Percentiles rank a stretch among this genome's conserved stretches.
Conservation (phyloP, 1,139 yeast genomes). For the Hemisphaericaspora xylofermentans region DNA sequence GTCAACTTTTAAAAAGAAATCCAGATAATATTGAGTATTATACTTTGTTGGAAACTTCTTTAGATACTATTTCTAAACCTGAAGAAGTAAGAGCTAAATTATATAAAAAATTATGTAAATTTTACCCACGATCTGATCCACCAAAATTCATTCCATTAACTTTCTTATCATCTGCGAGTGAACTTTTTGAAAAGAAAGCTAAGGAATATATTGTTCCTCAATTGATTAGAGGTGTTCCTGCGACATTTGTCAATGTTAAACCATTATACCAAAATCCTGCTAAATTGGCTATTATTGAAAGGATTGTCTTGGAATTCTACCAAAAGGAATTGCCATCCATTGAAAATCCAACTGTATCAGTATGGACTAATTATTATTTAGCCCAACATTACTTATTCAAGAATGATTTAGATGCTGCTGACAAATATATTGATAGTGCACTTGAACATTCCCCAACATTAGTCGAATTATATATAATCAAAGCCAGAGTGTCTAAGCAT, state of each 20-base stretch:
- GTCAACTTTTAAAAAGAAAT: conserved; percentile 75
- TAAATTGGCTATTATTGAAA: conserved; percentile 51
- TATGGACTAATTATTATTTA: conserved; percentile 80
- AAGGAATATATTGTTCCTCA: conserved; percentile 56
- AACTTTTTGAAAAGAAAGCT: conserved; percentile 45
- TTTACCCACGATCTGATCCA: conserved; percentile 85
- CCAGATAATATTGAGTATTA: conserved; percentile 79
- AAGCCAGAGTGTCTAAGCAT: conserved; percentile 80
- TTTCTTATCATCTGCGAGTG: conserved; percentile 57
- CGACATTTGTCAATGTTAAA: conserved; percentile 83
- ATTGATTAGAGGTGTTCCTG: conserved; percentile 82
- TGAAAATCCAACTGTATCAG: conserved; percentile 50
- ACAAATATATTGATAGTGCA: conserved; percentile 59
- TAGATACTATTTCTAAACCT: conserved; percentile 42
- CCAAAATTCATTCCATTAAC: conserved; percentile 76
- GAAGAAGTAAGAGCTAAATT: conserved; percentile 48
- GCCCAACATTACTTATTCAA: conserved; percentile 74
- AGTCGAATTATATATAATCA: conserved; percentile 76
- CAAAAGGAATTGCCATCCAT: conserved; percentile 24
- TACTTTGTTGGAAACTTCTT: conserved; percentile 59
- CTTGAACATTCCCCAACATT: conserved; percentile 75
- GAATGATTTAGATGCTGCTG: conserved; percentile 53
- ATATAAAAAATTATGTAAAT: conserved; percentile 60
- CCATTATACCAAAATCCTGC: conserved; percentile 61
- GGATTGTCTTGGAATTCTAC: conserved; percentile 53